These are phyloP conservation scores for Malus asiatica DNA, from an alignment of 306 rosid species.

Conservation along the genomic window DNA sequence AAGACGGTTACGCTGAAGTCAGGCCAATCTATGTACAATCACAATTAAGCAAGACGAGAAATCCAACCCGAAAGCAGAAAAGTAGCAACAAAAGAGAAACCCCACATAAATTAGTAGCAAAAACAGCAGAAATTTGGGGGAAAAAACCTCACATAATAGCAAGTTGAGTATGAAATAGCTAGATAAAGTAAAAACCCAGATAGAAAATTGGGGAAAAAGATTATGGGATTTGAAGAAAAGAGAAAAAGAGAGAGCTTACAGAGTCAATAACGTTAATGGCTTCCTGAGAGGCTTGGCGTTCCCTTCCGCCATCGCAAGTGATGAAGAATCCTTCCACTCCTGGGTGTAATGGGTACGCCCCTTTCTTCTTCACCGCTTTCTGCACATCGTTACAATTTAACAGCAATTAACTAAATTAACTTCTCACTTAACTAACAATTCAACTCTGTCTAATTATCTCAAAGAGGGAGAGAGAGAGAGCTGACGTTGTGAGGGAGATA, in stretches of 20 bases:
- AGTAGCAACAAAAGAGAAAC: background rate
- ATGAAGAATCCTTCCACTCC: conserved; percentile 90
- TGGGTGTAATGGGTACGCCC: conserved; percentile 72
- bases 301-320: conserved; percentile 96
- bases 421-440: background rate
- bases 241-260: conserved; percentile 22
- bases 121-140: background rate
- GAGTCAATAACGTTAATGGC: conserved; percentile 85
- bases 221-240: background rate
- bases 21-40: background rate
- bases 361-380: conserved; percentile 85
- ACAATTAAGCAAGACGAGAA: background rate
- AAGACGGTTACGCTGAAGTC: background rate
- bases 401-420: background rate
- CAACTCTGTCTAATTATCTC: background rate
- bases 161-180: background rate
- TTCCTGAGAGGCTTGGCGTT: conserved; percentile 80
- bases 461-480: background rate
- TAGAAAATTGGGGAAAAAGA: background rate
- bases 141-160: background rate
- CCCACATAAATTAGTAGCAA: background rate
- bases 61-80: background rate
- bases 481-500: conserved; percentile 75
- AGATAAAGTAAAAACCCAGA: background rate
- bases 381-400: conserved; percentile 16